Conservation (phyloP, 768 basidiomycete species). For the Suillus americanus region DNA sequence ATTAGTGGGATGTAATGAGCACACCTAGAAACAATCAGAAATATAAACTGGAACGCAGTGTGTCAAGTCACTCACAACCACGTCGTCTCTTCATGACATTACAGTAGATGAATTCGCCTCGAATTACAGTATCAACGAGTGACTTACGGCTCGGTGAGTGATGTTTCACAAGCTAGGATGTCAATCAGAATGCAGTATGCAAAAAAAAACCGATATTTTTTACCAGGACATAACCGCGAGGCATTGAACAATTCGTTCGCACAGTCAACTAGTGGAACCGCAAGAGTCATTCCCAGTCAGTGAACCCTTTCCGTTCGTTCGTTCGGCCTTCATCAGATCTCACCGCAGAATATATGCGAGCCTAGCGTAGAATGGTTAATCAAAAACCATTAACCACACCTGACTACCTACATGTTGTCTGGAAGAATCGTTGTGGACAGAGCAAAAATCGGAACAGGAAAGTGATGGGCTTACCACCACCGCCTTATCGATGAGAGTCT, state of each 20-base stretch:
- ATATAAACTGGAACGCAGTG: neutral
- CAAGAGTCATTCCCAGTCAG: conserved; percentile 1
- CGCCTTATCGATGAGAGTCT: conserved; percentile 69
- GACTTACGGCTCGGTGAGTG: conserved; percentile 73
- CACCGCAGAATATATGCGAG: conserved; percentile 87
- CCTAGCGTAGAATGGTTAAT: conserved; percentile 40
- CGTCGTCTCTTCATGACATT: conserved; percentile 47
- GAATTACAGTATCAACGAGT: conserved; percentile 2
- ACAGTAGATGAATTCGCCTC: conserved; percentile 3
- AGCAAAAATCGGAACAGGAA: conserved; percentile 4
- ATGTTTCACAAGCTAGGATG: conserved; percentile 74
- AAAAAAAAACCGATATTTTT: neutral
- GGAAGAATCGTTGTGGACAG: conserved; percentile 14
- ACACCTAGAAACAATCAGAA: conserved; percentile 48
- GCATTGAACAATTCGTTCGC: conserved; percentile 82
- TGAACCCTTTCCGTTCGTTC: neutral
- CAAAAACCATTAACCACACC: neutral
- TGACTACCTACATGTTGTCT: conserved; percentile 56
- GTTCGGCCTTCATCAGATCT: conserved; percentile 11
- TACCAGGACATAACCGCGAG: conserved; percentile 78
- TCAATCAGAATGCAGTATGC: conserved; percentile 7
- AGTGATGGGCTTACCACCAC: conserved; percentile 65
- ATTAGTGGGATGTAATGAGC: conserved; percentile 81
- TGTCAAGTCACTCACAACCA: conserved; percentile 45
- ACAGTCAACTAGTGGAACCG: conserved; percentile 60